Evolutionary conservation across 768 basidiomycete species (phyloP), one percentile per base, ranked within the genome.

Genomic region (Collybia mongolica): DNA sequence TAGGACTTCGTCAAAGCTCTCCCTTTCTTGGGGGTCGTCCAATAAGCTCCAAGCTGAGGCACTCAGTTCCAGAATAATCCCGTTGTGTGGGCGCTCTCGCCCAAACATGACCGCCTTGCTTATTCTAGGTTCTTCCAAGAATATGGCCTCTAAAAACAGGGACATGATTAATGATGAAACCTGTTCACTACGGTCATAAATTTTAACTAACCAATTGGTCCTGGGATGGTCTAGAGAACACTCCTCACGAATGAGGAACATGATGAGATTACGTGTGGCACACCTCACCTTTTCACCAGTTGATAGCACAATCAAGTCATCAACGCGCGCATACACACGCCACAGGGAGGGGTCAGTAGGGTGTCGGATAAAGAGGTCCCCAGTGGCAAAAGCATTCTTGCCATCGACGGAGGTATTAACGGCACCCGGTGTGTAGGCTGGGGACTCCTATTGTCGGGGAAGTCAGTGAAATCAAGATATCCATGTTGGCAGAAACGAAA

Each of bases 261-360:
- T 17, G 42, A 20, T 5, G 12, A 39, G 20, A 43, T 15, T 0
- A 24, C 19, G 20, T 5, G 24, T 2, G 20, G 38, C 17, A 39
- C 23, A 39, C 23, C 52, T 18, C 20, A 70, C 73, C 64, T 74
- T 73, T 56, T 75, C 72, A 8, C 73, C 74, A 15, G 64, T 74
- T 2, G 65, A 67, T 26, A 73, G 67, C 56, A 75, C 68, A 46
- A 77, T 73, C 49, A 75, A 74, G 46, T 78, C 76, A 48, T 78
- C 75, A 14, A 48, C 50, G 6, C 70, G 57, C 2, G 72, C 72
- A 37, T 46, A 51, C 32, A 80, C 57, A 45, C 57, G 68, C 65
- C 63, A 77, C 5, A 68, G 17, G 1, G 66, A 57, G 6, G 67
- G 44, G 5, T 69, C 66, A 3, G 60, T 65, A 0, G 77, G 72